Percentiles rank a stretch among this genome's conserved stretches.
Conservation (phyloP, 73 alveolate genomes). For the Paramecium sonneborni region DNA sequence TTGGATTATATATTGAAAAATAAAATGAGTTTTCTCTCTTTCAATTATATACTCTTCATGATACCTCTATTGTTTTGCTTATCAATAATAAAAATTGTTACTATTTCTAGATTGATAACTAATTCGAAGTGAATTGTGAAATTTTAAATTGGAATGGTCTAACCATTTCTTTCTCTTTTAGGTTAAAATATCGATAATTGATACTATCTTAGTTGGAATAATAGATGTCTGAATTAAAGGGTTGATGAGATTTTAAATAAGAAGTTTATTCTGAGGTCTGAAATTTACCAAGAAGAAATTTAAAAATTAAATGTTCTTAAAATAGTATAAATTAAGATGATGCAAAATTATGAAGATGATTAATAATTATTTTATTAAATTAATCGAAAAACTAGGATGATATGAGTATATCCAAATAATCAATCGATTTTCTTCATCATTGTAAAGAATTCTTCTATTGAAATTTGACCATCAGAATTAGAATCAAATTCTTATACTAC, state of each 20-base stretch:
- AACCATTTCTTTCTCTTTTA: neutral
- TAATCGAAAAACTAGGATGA: neutral
- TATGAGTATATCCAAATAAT: neutral
- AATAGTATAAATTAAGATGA: neutral
- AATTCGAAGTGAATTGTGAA: neutral
- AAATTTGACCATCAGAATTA: slow-evolving; percentile 79
- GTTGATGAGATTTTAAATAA: too few relatives aligned
- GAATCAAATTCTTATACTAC: slow-evolving; percentile 79
- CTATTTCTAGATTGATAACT: neutral
- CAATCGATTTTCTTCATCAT: slow-evolving; percentile 71
- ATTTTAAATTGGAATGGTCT: neutral
- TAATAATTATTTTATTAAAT: neutral
- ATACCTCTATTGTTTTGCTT: neutral
- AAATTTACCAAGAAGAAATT: neutral
- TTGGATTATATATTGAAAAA: neutral
- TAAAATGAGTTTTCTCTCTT: neutral
- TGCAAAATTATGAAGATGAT: neutral
- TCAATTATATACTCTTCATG: neutral
- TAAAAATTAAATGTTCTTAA: neutral
- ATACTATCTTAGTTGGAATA: neutral
- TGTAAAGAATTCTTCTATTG: slow-evolving; percentile 67
- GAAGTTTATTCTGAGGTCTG: neutral
- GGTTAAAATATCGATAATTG: neutral
- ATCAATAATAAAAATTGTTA: neutral
- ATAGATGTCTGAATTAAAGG: neutral